phyloP scores from a whole-genome alignment of 768 basidiomycete species.

The Daedaleopsis nitida region DNA sequence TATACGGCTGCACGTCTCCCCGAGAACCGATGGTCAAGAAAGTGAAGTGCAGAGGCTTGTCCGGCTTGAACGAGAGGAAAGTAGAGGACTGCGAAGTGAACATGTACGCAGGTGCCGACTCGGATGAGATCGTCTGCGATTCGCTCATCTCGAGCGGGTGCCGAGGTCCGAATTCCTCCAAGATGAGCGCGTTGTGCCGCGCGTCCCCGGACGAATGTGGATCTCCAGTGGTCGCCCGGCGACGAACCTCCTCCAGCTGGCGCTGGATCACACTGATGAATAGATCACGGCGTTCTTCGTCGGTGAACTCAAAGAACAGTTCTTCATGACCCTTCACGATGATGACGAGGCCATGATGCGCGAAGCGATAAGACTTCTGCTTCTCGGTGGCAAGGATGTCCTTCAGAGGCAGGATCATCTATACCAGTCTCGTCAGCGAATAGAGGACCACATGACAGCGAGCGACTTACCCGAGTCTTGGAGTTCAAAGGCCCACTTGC shows the following conservation, averaged over 20 bases:
- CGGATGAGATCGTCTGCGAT: conserved; percentile 48
- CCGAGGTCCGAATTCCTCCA: conserved; percentile 81
- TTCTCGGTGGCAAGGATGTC: conserved; percentile 86
- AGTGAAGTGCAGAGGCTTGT: conserved; percentile 82
- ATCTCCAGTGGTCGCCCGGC: conserved; percentile 49
- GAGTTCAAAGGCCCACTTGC: conserved; percentile 78
- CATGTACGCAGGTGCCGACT: conserved; percentile 87
- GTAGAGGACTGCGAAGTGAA: conserved; percentile 96
- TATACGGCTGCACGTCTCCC: conserved; percentile 98
- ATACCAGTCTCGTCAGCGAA: neutral
- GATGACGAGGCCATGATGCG: conserved; percentile 85
- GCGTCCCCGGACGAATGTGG: conserved; percentile 46
- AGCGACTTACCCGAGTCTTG: conserved; percentile 68
- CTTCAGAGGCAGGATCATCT: conserved; percentile 95
- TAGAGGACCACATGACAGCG: no score
- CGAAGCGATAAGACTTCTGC: conserved; percentile 86
- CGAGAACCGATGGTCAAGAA: conserved; percentile 95
- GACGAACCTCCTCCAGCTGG: conserved; percentile 75
- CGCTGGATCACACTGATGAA: conserved; percentile 76
- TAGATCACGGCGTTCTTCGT: conserved; percentile 76
- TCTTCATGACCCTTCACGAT: conserved; percentile 97
- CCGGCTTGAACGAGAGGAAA: conserved; percentile 95
- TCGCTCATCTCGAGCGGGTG: conserved; percentile 37
- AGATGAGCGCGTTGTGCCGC: conserved; percentile 71
- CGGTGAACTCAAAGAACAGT: conserved; percentile 92